Percentiles rank a stretch among this genome's conserved stretches.
Conservation (phyloP, 1,284 basidiomycete genomes). For the Leucocoprinus gongylophorus region DNA sequence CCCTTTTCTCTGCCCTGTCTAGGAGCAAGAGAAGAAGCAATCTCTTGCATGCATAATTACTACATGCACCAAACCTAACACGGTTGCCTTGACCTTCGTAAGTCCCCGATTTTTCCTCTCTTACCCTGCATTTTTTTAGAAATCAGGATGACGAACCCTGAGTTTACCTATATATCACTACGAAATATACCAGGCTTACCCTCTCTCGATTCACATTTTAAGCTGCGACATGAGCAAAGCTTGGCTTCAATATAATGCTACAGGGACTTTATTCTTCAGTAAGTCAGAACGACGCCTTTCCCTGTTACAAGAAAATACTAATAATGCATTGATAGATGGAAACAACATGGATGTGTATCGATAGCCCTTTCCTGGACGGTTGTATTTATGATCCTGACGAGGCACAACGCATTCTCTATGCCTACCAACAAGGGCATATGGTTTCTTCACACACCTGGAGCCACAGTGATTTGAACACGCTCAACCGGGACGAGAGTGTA, state of each 20-base stretch:
- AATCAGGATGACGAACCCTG: slow-evolving; percentile 30
- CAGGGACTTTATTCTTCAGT: slow-evolving; percentile 19
- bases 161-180: slow-evolving; percentile 21
- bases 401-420: slow-evolving; percentile 31
- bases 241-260: slow-evolving; percentile 16
- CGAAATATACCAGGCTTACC: neutral
- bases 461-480: slow-evolving; percentile 29
- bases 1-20: slow-evolving; percentile 1
- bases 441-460: slow-evolving; percentile 40
- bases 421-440: slow-evolving; percentile 34
- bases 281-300: neutral
- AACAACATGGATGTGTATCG: slow-evolving; percentile 1
- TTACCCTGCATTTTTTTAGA: neutral
- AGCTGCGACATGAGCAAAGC: slow-evolving; percentile 22
- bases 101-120: slow-evolving; percentile 12
- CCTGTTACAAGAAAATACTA: no score
- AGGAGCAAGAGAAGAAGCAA: slow-evolving; percentile 7
- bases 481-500: slow-evolving; percentile 32
- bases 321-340: no score
- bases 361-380: slow-evolving; percentile 20
- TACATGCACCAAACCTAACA: slow-evolving; percentile 29
- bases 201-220: neutral
- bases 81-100: slow-evolving; percentile 35
- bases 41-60: slow-evolving; percentile 26
- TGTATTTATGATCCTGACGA: slow-evolving; percentile 37